Percentiles rank a stretch among this genome's conserved stretches.
These are phyloP conservation scores for Dendrobium catenatum DNA, from an alignment of 106 monocot species.

Conservation along the genomic window DNA sequence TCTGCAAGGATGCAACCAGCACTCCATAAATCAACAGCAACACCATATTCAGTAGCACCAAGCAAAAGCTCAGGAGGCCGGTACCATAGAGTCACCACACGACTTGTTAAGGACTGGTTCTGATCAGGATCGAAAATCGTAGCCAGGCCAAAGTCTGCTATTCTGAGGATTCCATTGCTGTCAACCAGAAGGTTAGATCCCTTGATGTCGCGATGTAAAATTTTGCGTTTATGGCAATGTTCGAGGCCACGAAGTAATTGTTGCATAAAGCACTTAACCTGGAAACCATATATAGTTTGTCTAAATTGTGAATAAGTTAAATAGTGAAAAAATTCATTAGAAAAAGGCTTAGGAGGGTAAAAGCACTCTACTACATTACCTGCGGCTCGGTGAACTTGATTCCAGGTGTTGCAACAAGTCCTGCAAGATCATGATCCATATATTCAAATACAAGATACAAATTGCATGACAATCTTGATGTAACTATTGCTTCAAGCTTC, in stretches of 20 bases:
- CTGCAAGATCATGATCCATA: constrained; percentile 75
- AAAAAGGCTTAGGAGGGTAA: not conserved
- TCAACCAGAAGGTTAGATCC: constrained; percentile 81
- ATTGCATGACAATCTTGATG: constrained; percentile 45
- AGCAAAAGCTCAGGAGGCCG: constrained; percentile 81
- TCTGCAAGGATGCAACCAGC: constrained; percentile 86
- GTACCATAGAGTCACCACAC: constrained; percentile 89
- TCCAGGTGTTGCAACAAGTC: constrained; percentile 42
- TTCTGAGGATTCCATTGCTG: constrained; percentile 55
- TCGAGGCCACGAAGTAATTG: constrained; percentile 71
- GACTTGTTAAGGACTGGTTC: constrained; percentile 55
- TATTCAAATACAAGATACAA: constrained; percentile 71
- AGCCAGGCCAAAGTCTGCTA: constrained; percentile 80
- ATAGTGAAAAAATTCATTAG: not conserved
- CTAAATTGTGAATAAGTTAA: not conserved
- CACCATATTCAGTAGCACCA: constrained; percentile 68
- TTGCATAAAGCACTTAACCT: constrained; percentile 80
- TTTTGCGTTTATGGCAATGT: constrained; percentile 66
- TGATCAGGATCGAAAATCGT: constrained; percentile 43
- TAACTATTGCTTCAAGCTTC: constrained; percentile 62
- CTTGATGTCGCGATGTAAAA: constrained; percentile 86
- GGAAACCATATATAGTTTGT: not conserved
- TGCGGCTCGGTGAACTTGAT: constrained; percentile 65
- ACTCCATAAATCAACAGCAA: constrained; percentile 78
- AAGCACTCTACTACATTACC: constrained; percentile 13